phyloP scores from a whole-genome alignment of 768 basidiomycete genomes.

The Tricholoma furcatifolium region DNA sequence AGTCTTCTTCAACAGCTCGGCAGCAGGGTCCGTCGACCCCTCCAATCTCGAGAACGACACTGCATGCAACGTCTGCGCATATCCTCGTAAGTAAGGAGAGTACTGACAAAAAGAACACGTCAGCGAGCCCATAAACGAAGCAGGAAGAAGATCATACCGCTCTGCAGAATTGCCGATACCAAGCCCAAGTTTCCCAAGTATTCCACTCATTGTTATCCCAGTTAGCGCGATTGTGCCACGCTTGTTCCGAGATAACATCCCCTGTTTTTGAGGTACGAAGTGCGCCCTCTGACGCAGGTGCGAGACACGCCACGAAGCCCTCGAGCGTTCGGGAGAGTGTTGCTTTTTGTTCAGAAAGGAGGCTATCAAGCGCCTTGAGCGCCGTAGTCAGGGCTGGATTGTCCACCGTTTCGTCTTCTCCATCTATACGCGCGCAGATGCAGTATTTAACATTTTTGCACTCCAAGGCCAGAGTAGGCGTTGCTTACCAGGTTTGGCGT shows the following conservation, averaged over 20 bases:
- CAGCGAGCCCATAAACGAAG: background rate
- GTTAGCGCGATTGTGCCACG: conserved; percentile 67
- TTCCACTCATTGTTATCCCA: conserved; percentile 81
- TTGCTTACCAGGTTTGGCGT: conserved; percentile 45
- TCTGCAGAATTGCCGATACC: conserved; percentile 89
- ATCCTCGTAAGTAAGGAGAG: conserved; percentile 75
- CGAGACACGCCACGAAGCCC: conserved; percentile 70
- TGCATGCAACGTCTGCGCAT: conserved; percentile 65
- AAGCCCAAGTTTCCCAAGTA: conserved; percentile 86
- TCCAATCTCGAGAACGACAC: conserved; percentile 70
- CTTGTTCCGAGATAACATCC: conserved; percentile 58
- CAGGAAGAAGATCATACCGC: conserved; percentile 44
- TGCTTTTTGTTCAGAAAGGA: conserved; percentile 74
- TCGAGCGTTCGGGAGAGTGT: conserved; percentile 72
- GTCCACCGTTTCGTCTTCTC: conserved; percentile 45
- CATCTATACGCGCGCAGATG: background rate
- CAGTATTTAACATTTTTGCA: too few species aligned
- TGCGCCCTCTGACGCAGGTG: conserved; percentile 36
- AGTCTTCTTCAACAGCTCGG: conserved; percentile 57
- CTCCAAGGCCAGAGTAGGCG: background rate
- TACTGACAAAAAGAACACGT: conserved; percentile 45
- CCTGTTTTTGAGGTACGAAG: conserved; percentile 52
- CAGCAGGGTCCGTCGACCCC: conserved; percentile 53
- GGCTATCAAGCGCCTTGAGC: conserved; percentile 70
- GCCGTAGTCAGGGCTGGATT: conserved; percentile 70